phyloP scores from a whole-genome alignment of 2,329 filamentous ascomycete species.

The Apiospora kogelbergensis region DNA sequence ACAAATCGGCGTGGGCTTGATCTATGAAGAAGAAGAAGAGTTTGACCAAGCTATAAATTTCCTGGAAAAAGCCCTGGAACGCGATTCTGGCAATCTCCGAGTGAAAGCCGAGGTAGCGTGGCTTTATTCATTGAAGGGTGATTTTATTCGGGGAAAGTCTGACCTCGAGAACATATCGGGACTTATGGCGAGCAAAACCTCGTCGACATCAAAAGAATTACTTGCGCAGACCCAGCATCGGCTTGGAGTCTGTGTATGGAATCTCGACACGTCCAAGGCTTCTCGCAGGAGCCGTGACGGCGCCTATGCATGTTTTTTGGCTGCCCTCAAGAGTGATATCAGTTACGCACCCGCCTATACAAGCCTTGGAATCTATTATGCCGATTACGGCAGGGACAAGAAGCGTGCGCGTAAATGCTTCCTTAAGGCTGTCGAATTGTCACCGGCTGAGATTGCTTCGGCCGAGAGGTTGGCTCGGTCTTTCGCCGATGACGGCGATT shows the following conservation, averaged over 20 bases:
- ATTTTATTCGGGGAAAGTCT: slow-evolving; percentile 65
- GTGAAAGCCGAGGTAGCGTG: slow-evolving; percentile 87
- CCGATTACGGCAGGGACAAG: slow-evolving; percentile 86
- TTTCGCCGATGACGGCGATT: slow-evolving; percentile 89
- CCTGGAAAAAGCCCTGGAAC: slow-evolving; percentile 70
- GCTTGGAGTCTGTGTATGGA: slow-evolving; percentile 84
- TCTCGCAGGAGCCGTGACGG: slow-evolving; percentile 79
- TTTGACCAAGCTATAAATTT: slow-evolving; percentile 81
- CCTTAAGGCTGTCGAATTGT: slow-evolving; percentile 93
- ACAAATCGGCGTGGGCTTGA: slow-evolving; percentile 85
- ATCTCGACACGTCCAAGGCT: slow-evolving; percentile 70
- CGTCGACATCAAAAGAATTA: slow-evolving; percentile 64
- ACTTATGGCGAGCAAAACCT: slow-evolving; percentile 49
- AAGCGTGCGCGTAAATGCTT: slow-evolving; percentile 89
- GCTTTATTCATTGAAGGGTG: slow-evolving; percentile 82
- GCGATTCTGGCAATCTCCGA: slow-evolving; percentile 72
- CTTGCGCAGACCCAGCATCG: slow-evolving; percentile 84
- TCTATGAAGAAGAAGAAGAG: slow-evolving; percentile 91
- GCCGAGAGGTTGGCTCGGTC: slow-evolving; percentile 82
- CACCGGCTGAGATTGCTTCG: slow-evolving; percentile 79
- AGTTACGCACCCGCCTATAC: slow-evolving; percentile 91
- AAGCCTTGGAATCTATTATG: slow-evolving; percentile 85
- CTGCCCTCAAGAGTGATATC: slow-evolving; percentile 80
- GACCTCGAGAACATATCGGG: slow-evolving; percentile 70
- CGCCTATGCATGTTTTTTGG: slow-evolving; percentile 81